Percentiles rank a stretch among this genome's conserved stretches.
Conservation (phyloP, 257 asterid species). For the Coffea eugenioides region DNA sequence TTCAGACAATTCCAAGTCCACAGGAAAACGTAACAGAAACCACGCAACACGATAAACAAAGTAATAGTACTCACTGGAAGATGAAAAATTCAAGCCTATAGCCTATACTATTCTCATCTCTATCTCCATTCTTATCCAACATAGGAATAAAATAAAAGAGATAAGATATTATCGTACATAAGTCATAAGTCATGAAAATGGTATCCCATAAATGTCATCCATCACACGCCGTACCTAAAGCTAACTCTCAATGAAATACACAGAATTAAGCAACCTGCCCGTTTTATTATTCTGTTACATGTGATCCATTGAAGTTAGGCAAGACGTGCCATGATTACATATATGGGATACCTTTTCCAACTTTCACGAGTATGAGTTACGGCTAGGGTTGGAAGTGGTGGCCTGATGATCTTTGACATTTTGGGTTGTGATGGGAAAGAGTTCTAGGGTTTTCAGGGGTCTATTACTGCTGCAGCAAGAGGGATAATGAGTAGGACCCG, state of each 20-base stretch:
- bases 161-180: neutral
- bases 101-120: neutral
- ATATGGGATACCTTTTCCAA: neutral
- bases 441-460: conserved; percentile 73
- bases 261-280: neutral
- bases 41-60: neutral
- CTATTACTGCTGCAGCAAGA: conserved; percentile 35
- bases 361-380: neutral
- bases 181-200: neutral
- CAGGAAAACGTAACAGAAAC: conserved; percentile 6
- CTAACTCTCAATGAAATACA: neutral
- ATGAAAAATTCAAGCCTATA: neutral
- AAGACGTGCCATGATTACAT: neutral
- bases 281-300: too few species aligned
- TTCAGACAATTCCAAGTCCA: conserved; percentile 15
- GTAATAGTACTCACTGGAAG: neutral
- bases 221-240: neutral
- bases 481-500: conserved; percentile 34
- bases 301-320: neutral
- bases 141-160: neutral
- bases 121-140: neutral
- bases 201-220: neutral
- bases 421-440: conserved; percentile 57
- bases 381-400: conserved; percentile 3
- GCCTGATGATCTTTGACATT: conserved; percentile 12